Evolutionary conservation across 2,329 filamentous ascomycete species (phyloP).

Genomic region (Aspergillus latus): DNA sequence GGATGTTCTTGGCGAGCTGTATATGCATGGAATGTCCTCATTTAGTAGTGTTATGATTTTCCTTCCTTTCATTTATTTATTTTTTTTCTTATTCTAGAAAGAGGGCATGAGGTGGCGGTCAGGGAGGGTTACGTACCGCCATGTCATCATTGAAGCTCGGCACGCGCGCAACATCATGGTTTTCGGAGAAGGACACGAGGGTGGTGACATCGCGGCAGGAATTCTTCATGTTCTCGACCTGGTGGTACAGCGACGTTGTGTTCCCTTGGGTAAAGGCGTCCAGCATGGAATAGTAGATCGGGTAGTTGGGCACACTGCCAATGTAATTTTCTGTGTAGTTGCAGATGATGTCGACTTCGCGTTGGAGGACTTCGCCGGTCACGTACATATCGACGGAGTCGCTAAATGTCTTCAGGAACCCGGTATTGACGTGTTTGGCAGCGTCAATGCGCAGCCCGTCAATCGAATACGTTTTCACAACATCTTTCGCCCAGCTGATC

Average conservation of each 20-base stretch:
- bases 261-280: slow-evolving; percentile 35
- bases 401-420: slow-evolving; percentile 43
- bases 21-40: neutral
- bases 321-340: slow-evolving; percentile 42
- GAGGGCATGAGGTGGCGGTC: too few relatives aligned
- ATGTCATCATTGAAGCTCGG: slow-evolving; percentile 54
- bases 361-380: slow-evolving; percentile 48
- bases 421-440: slow-evolving; percentile 46
- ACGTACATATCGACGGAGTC: slow-evolving; percentile 42
- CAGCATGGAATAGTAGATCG: slow-evolving; percentile 38
- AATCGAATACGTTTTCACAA: slow-evolving; percentile 47
- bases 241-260: slow-evolving; percentile 28
- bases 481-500: slow-evolving; percentile 41
- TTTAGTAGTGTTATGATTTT: too few relatives aligned
- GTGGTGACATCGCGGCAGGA: slow-evolving; percentile 44
- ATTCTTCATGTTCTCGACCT: slow-evolving; percentile 25
- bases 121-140: slow-evolving; percentile 11
- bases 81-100: too few relatives aligned
- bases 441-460: slow-evolving; percentile 55
- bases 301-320: slow-evolving; percentile 50
- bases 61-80: too few relatives aligned
- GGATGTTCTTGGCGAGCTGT: slow-evolving; percentile 58
- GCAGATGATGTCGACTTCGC: slow-evolving; percentile 40
- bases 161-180: slow-evolving; percentile 60
- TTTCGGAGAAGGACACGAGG: slow-evolving; percentile 57